Evolutionary conservation across 169 alveolate genomes (phyloP).

Genomic region (Cryptosporidium ubiquitum): DNA sequence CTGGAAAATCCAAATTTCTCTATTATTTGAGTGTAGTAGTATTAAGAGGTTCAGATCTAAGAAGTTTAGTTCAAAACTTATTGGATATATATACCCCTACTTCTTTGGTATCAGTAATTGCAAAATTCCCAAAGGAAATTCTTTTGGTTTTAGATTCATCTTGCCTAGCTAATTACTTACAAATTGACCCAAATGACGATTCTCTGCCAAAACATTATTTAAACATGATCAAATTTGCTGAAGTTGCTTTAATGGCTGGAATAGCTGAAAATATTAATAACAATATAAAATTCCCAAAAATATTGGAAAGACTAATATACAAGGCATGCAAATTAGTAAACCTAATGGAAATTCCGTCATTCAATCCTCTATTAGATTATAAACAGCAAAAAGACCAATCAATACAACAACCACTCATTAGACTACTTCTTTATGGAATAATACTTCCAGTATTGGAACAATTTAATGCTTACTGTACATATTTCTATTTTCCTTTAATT

Average conservation of each 20-base stretch:
- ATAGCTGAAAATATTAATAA: constrained; percentile 32
- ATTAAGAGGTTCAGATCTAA: constrained; percentile 37
- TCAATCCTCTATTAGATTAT: constrained; percentile 30
- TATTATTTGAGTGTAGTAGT: constrained; percentile 10
- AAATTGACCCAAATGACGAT: constrained; percentile 8
- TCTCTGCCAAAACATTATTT: constrained; percentile 11
- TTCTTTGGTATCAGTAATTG: constrained; percentile 18
- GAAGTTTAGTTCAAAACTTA: not conserved
- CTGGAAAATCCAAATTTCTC: constrained; percentile 28
- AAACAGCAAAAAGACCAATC: constrained; percentile 38
- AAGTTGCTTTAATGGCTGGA: constrained; percentile 35
- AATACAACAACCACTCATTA: constrained; percentile 30
- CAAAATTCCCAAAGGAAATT: constrained; percentile 11
- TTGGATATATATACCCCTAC: constrained; percentile 30
- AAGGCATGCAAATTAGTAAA: constrained; percentile 32
- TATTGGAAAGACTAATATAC: constrained; percentile 24
- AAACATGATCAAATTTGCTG: constrained; percentile 28
- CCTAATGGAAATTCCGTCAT: constrained; percentile 20
- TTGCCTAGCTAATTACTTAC: constrained; percentile 7
- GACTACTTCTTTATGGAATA: constrained; percentile 27
- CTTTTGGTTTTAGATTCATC: constrained; percentile 14
- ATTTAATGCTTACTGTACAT: constrained; percentile 51
- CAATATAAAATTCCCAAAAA: constrained; percentile 25
- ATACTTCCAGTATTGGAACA: constrained; percentile 40
- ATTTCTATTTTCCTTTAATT: constrained; percentile 30